Base-by-base conservation (phyloP, 2,329 filamentous ascomycete species). In the Acarospora socialis region DNA sequence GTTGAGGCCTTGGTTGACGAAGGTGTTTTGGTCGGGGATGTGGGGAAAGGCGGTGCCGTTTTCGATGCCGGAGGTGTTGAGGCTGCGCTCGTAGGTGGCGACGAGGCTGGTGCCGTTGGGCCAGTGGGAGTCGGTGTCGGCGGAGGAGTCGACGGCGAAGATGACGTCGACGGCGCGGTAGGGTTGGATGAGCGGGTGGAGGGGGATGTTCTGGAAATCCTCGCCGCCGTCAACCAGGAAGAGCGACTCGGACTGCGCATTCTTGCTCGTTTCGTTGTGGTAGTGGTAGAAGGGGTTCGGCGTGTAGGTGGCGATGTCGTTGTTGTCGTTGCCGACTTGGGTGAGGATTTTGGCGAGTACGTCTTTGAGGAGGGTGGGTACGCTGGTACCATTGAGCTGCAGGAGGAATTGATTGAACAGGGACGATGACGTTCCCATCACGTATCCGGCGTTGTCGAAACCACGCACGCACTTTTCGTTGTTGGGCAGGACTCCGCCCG, bases 391-490 rank as follows among this genome's bases (percentile, higher is more conserved):
- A 41, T 81, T 68, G 34, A 87, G 60, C 7, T 71, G 56, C 3
- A 84, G 61, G 12, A 92, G 56, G 45, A 81, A 69, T 45, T 74
- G 63, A 57, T 92, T 93, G 66, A 93, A 93, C 2, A 93, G 65
- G 1, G 80, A 78, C 1, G 77, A 82, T 14, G 77, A 83, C 0
- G 84, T 92, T 30, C 84, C 84, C 72, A 92, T 83, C 16, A 92
- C 62, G 48, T 71, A 93, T 5, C 81, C 81, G 15, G 70, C 69
- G 45, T 84, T 84, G 55, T 93, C 86, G 41, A 84, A 84, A 1
- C 86, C 86, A 5, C 68, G 63, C 10, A 92, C 66, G 48, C 86
- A 93, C 17, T 57, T 51, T 25, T 68, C 66, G 34, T 63, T 52
- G 7, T 59, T 49, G 0, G 68, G 57, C 13, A 90, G 53, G 5